phyloP scores from a whole-genome alignment of 495 filamentous ascomycete species.

The Penicillium ochrochloron region DNA sequence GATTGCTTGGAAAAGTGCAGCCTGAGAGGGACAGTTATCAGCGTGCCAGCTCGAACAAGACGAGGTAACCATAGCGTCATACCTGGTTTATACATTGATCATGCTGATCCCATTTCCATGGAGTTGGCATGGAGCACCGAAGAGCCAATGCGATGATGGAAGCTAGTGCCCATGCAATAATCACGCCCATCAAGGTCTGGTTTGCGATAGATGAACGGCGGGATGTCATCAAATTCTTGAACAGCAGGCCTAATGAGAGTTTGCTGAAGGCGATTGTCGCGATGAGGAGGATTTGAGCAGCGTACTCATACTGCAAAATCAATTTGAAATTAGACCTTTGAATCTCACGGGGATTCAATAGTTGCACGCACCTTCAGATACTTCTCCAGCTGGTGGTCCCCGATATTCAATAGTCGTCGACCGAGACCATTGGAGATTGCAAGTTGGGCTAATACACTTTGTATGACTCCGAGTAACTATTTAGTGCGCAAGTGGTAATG shows the following conservation, averaged over 20 bases:
- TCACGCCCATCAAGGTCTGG: slow-evolving; percentile 26
- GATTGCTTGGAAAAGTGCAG: slow-evolving; percentile 27
- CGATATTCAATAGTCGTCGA: slow-evolving; percentile 22
- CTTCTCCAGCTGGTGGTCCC: slow-evolving; percentile 7
- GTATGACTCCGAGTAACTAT: slow-evolving; percentile 29
- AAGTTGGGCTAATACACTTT: slow-evolving; percentile 34
- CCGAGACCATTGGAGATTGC: slow-evolving; percentile 36
- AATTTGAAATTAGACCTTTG: slow-evolving; percentile 13
- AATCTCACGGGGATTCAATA: not conserved
- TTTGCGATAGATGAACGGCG: slow-evolving; percentile 18
- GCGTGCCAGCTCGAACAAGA: too few species aligned
- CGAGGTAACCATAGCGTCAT: not conserved
- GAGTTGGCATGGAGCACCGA: slow-evolving; percentile 32
- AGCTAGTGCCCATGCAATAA: slow-evolving; percentile 30
- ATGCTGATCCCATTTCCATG: slow-evolving; percentile 25
- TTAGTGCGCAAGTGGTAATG: not conserved
- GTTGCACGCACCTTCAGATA: slow-evolving; percentile 27
- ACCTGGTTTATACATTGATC: slow-evolving; percentile 30
- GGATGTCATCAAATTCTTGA: slow-evolving; percentile 32
- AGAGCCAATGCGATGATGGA: slow-evolving; percentile 33
- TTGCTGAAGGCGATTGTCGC: slow-evolving; percentile 30
- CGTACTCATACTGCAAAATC: slow-evolving; percentile 32
- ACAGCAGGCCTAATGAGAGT: slow-evolving; percentile 30
- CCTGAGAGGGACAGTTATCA: slow-evolving; percentile 12
- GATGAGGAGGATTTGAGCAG: slow-evolving; percentile 35